Conservation (phyloP, 2,329 filamentous ascomycete species). For the Fusarium brachygibbosum region DNA sequence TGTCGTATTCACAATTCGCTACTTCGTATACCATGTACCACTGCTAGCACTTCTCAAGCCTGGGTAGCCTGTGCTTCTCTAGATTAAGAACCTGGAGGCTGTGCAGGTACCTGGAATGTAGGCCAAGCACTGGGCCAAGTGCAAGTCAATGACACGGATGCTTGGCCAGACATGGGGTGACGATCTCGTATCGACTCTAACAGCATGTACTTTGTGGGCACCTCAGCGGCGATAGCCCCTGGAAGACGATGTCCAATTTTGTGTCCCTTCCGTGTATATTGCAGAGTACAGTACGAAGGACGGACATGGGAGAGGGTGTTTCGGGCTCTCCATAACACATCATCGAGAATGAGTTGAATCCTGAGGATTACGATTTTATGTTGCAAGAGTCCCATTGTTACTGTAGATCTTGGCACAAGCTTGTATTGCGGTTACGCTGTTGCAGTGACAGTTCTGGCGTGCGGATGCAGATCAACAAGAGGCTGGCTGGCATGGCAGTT, state of each 20-base stretch:
- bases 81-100: constrained; percentile 42
- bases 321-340: constrained; percentile 26
- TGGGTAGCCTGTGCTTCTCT: constrained; percentile 5
- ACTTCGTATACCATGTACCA: constrained; percentile 36
- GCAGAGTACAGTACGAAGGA: constrained; percentile 5
- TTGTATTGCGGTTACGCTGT: constrained; percentile 2
- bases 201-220: constrained; percentile 42
- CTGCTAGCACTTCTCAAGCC: constrained; percentile 41
- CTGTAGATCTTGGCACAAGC: constrained; percentile 18
- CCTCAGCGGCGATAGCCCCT: constrained; percentile 23
- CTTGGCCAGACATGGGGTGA: constrained; percentile 32
- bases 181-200: constrained; percentile 51
- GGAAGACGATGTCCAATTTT: constrained; percentile 28
- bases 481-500: constrained; percentile 1
- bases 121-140: constrained; percentile 23
- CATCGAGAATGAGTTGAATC: constrained; percentile 8
- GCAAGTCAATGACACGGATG: constrained; percentile 36
- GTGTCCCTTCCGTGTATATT: constrained; percentile 6
- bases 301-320: constrained; percentile 28
- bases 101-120: constrained; percentile 48
- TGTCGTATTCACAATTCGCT: constrained; percentile 21
- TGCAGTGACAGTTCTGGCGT: not conserved
- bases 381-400: constrained; percentile 18
- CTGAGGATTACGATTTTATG: constrained; percentile 13
- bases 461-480: constrained; percentile 17